Conservation (phyloP, 1,139 yeast species). For the Debaryomycetaceae sp. region DNA sequence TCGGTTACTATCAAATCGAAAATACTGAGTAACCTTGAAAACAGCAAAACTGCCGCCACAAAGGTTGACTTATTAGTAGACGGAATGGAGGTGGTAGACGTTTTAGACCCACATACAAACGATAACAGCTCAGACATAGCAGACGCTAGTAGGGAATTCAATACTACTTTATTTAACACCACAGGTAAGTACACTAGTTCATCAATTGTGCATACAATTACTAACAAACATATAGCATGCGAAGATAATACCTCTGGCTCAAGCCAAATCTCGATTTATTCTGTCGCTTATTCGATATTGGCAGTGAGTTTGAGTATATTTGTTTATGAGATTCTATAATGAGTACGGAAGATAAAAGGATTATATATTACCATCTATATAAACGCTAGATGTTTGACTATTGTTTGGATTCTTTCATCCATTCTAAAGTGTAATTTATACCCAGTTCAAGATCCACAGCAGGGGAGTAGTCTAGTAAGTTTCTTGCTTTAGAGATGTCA, state of each 20-base stretch:
- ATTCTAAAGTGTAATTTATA: slow-evolving; percentile 71
- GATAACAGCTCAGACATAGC: background rate
- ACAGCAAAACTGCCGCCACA: background rate
- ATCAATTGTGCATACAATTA: background rate
- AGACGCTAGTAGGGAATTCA: background rate
- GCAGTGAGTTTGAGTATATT: background rate
- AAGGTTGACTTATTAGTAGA: background rate
- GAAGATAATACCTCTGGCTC: slow-evolving; percentile 1
- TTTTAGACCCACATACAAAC: background rate
- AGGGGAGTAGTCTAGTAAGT: slow-evolving; percentile 74
- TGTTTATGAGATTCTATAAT: background rate
- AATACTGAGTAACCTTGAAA: slow-evolving; percentile 2
- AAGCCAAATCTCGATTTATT: background rate
- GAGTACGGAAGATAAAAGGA: background rate
- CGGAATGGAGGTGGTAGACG: background rate
- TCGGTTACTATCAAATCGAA: slow-evolving; percentile 7
- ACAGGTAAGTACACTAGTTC: background rate
- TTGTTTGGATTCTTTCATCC: slow-evolving; percentile 71
- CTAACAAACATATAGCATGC: background rate
- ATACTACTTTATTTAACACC: background rate
- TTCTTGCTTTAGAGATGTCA: slow-evolving; percentile 84
- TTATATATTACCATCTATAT: slow-evolving; percentile 1
- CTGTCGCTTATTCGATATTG: background rate
- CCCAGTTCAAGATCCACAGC: slow-evolving; percentile 80
- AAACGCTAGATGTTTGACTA: background rate